Evolutionary conservation across 192 early-diverging fungal genomes (phyloP).

Genomic region (Paraglomus occultum): DNA sequence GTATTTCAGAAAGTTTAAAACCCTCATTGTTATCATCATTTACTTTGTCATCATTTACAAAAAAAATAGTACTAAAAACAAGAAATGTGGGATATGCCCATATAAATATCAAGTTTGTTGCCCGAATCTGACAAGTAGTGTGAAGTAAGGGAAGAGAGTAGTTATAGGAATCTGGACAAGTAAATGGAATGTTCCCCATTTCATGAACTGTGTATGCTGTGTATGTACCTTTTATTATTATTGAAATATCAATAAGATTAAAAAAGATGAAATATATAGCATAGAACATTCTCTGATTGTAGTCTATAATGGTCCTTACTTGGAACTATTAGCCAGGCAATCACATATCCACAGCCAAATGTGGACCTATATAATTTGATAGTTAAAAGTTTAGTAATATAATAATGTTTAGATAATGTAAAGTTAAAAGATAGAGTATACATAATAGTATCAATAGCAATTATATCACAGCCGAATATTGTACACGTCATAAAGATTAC

Average conservation of each 20-base stretch:
- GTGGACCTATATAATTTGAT: conserved; percentile 23
- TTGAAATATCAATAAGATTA: conserved; percentile 23
- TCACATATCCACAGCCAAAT: conserved; percentile 17
- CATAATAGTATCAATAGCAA: conserved; percentile 11
- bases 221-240: conserved; percentile 24
- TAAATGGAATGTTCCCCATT: conserved; percentile 26
- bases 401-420: conserved; percentile 26
- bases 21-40: too few species aligned
- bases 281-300: conserved; percentile 26
- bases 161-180: conserved; percentile 27
- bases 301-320: conserved; percentile 23
- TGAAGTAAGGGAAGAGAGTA: conserved; percentile 19
- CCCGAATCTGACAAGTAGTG: conserved; percentile 17
- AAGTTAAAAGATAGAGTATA: conserved; percentile 22
- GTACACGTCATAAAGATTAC: neutral
- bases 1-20: too few species aligned
- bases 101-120: conserved; percentile 13
- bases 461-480: neutral
- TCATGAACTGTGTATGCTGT: conserved; percentile 19
- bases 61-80: conserved; percentile 12
- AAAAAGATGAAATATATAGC: conserved; percentile 27
- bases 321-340: conserved; percentile 19
- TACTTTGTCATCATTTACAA: neutral
- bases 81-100: conserved; percentile 22
- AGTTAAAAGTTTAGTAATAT: conserved; percentile 23